Base-by-base conservation (phyloP, 192 early-diverging fungal genomes). In the Phlyctochytrium planicorne region DNA sequence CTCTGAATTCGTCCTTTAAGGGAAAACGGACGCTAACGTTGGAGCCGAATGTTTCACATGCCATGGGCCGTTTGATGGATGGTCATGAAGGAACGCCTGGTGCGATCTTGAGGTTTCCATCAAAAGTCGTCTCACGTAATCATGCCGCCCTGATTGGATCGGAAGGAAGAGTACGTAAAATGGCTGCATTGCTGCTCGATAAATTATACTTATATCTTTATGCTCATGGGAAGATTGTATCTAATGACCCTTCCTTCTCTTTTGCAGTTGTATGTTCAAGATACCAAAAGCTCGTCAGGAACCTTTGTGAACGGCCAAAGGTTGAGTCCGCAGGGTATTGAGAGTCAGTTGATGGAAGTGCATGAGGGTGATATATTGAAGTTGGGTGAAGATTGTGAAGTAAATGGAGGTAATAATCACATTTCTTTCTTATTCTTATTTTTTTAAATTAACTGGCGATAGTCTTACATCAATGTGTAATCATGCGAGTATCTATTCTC, bases 371-470 rank as follows among this genome's bases (percentile, higher is more conserved):
- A 76, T 33, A 47, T 77, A 1, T 71, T 78, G 37, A 33, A 60
- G 31, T 30, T 78, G 64, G 76, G 76, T 10, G 76, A 78, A 56
- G 76, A 78, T 34, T 78, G 76, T 35, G 76, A 78, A 61, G 76
- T 78, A 4, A 75, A 75, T 59, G 75, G 75, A 63, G 67, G 70
- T 73, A 60, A 10, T 14, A 6, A 14, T 47, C 10, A 14, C 40
- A 47, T 47, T 20, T 47, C 20, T 20, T 14, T 30, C 53, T 70
- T 70, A 12, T 2, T 32, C 33, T 59, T 6, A 1, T 29, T 68
- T 60, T 68, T 10, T 31, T 71, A 23, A 60, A 73, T 73, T 66
- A 73, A 47, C 40, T 6, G 20, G 40, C 20, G 40, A 14, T 47
- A 47, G 40, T 47, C 40, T 47, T 47, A 20, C 40, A 47, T 47